phyloP scores from a whole-genome alignment of 768 basidiomycete genomes.

The Lactifluus echinatus region DNA sequence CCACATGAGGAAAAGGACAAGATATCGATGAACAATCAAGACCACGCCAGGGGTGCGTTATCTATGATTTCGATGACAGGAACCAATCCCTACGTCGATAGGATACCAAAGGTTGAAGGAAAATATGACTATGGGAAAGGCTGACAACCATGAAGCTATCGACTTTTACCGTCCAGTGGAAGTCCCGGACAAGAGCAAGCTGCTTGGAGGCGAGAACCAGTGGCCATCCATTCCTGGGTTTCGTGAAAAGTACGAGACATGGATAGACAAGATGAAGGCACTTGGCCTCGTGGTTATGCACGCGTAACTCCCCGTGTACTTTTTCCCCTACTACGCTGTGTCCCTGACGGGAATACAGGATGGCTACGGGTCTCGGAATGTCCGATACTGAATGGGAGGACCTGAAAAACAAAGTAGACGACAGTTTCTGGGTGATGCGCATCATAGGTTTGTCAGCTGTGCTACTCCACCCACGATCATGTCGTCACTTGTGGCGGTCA shows the following conservation, averaged over 20 bases:
- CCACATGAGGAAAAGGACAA: slow-evolving; percentile 55
- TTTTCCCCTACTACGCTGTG: neutral
- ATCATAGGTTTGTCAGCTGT: slow-evolving; percentile 48
- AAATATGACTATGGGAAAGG: slow-evolving; percentile 79
- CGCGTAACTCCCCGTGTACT: slow-evolving; percentile 40
- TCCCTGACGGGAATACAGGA: slow-evolving; percentile 36
- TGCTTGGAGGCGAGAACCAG: slow-evolving; percentile 80
- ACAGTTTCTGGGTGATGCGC: slow-evolving; percentile 88
- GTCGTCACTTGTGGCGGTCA: slow-evolving; percentile 25
- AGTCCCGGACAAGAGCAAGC: slow-evolving; percentile 57
- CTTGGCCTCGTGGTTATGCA: slow-evolving; percentile 80
- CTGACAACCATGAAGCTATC: slow-evolving; percentile 78
- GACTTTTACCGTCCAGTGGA: slow-evolving; percentile 75
- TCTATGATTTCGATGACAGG: neutral
- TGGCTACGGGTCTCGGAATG: slow-evolving; percentile 77
- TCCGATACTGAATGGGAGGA: slow-evolving; percentile 57
- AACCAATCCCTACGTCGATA: slow-evolving; percentile 24
- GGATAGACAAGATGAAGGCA: slow-evolving; percentile 80
- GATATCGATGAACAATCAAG: slow-evolving; percentile 58
- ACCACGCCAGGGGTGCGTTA: slow-evolving; percentile 62
- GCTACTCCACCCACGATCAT: neutral
- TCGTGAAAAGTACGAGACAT: slow-evolving; percentile 53
- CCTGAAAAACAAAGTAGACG: slow-evolving; percentile 60
- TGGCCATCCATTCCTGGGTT: slow-evolving; percentile 66
- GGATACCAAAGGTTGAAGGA: slow-evolving; percentile 77